Conservation (phyloP, 345 rosid genomes). For the Lepidium didymum region DNA sequence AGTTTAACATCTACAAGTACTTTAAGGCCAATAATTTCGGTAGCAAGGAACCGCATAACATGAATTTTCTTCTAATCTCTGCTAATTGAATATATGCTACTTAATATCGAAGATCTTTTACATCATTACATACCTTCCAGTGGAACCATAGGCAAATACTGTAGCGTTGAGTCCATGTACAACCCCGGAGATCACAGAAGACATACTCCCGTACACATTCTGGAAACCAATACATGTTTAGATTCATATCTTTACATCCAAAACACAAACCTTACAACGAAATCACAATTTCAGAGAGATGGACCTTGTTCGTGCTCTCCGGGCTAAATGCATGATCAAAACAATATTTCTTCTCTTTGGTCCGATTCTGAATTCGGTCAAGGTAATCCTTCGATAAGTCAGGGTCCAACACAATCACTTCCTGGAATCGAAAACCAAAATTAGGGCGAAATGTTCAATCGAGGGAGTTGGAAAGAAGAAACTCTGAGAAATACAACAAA, state of each 20-base stretch:
- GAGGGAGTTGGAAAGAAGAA: not conserved
- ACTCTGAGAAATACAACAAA: not conserved
- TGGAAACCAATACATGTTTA: slow-evolving; percentile 25
- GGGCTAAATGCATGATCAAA: slow-evolving; percentile 89
- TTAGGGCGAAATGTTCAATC: slow-evolving; percentile 9
- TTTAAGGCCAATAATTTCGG: not conserved
- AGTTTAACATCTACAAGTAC: not conserved
- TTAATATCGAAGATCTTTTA: not conserved
- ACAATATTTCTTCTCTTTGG: slow-evolving; percentile 72
- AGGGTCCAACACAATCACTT: slow-evolving; percentile 79
- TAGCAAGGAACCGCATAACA: not conserved
- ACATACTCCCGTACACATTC: slow-evolving; percentile 72
- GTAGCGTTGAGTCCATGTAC: slow-evolving; percentile 93
- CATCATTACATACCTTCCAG: slow-evolving; percentile 68
- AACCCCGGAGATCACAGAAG: slow-evolving; percentile 69
- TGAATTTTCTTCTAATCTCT: not conserved
- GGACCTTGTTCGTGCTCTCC: slow-evolving; percentile 44
- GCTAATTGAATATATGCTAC: not conserved
- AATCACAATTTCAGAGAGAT: slow-evolving; percentile 29
- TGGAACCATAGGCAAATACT: slow-evolving; percentile 91
- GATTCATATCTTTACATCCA: not conserved
- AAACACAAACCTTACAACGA: slow-evolving; percentile 16
- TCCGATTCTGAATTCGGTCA: slow-evolving; percentile 73
- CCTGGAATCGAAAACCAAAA: slow-evolving; percentile 34
- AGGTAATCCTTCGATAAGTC: slow-evolving; percentile 82